Evolutionary conservation across 2,329 filamentous ascomycete genomes (phyloP).

Genomic region (Fusarium sp.): DNA sequence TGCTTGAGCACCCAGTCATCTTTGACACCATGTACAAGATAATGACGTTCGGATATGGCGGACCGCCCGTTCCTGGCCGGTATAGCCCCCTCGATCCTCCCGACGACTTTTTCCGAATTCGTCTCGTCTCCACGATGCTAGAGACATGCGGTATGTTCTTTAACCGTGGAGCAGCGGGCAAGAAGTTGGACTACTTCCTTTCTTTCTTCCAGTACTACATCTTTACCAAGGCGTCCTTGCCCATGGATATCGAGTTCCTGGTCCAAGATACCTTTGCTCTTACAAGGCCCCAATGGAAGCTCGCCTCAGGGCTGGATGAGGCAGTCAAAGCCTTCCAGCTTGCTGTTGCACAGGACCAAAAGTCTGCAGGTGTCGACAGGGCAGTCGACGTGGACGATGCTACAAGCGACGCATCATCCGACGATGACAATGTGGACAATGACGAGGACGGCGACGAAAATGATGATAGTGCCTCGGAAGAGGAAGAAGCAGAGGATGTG

Average conservation of each 20-base stretch:
- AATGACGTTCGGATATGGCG: conserved; percentile 90
- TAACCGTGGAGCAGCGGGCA: conserved; percentile 90
- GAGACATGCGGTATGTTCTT: conserved; percentile 98
- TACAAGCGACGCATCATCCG: conserved; percentile 76
- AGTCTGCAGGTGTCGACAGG: conserved; percentile 78
- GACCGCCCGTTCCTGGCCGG: conserved; percentile 82
- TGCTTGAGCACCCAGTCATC: conserved; percentile 94
- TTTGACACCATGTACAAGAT: conserved; percentile 97
- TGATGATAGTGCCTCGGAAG: conserved; percentile 69
- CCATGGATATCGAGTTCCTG: conserved; percentile 98
- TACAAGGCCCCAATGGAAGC: conserved; percentile 91
- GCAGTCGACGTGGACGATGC: conserved; percentile 76
- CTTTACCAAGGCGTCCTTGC: conserved; percentile 85
- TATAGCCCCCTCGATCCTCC: conserved; percentile 84
- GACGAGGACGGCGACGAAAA: conserved; percentile 73
- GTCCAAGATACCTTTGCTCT: conserved; percentile 90
- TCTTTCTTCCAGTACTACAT: conserved; percentile 99
- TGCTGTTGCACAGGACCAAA: conserved; percentile 91
- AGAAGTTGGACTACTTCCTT: conserved; percentile 97
- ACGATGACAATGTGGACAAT: conserved; percentile 78
- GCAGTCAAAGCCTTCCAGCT: conserved; percentile 86
- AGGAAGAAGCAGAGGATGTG: conserved; percentile 69
- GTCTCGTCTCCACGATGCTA: conserved; percentile 86
- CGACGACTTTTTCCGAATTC: conserved; percentile 96
- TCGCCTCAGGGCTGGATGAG: conserved; percentile 83